Percentiles rank a stretch among this genome's conserved stretches.
Evolutionary conservation across 2,329 filamentous ascomycete species (phyloP).

Genomic region (Pyrenochaeta sp.): DNA sequence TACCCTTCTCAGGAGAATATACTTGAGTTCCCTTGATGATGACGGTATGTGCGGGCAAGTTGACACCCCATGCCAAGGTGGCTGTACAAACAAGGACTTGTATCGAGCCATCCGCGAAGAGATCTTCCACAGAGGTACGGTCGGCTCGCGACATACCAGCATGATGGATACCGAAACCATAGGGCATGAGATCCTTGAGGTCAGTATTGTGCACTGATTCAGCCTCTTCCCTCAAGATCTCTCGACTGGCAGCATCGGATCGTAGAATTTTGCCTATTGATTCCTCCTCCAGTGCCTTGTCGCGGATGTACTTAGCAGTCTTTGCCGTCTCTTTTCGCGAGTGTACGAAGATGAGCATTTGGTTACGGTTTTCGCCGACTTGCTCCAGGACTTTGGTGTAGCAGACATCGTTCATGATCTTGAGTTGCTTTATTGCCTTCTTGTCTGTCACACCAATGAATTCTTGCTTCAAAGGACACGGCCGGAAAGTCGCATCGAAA

Average conservation of each 20-base stretch:
- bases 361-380: slow-evolving; percentile 89
- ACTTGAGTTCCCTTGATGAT: slow-evolving; percentile 99
- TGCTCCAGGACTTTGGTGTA: slow-evolving; percentile 98
- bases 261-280: slow-evolving; percentile 96
- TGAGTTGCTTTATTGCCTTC: slow-evolving; percentile 98
- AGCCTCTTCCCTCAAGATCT: slow-evolving; percentile 86
- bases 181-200: slow-evolving; percentile 91
- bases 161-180: slow-evolving; percentile 98
- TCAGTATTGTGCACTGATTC: slow-evolving; percentile 84
- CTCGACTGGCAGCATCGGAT: slow-evolving; percentile 88
- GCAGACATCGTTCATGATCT: slow-evolving; percentile 99
- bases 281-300: slow-evolving; percentile 96
- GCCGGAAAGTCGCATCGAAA: slow-evolving; percentile 92
- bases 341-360: slow-evolving; percentile 99
- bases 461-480: slow-evolving; percentile 93
- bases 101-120: slow-evolving; percentile 89
- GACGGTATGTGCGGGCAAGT: slow-evolving; percentile 95
- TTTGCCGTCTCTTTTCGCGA: slow-evolving; percentile 98
- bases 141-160: slow-evolving; percentile 97
- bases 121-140: slow-evolving; percentile 91
- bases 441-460: slow-evolving; percentile 98
- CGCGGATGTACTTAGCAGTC: slow-evolving; percentile 93
- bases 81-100: slow-evolving; percentile 97
- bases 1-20: slow-evolving; percentile 97
- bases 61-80: slow-evolving; percentile 99